Base-by-base conservation (phyloP, 352 stramenopile species). In the Pythium biforme region DNA sequence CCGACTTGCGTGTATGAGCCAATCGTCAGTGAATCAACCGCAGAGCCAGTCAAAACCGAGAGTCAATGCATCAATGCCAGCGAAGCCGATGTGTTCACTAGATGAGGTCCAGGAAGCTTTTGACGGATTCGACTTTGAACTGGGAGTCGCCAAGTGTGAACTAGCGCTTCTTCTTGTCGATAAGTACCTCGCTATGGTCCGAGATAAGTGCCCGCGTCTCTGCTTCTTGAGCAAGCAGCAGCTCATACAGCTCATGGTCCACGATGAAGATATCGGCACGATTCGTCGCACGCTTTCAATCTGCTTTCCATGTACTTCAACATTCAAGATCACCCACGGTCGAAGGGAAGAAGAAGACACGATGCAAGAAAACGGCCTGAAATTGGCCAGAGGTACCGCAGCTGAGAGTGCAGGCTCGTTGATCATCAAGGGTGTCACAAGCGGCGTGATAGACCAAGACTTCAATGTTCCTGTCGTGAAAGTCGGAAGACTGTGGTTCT, bases 401-500 rank as follows among this genome's bases (percentile, higher is more conserved):
- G 43, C 31, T 22, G 61, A 64, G 1, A 29, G 20, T 19, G 9
- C 20, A 19, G 43, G 55, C 2, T 33, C 63, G 19, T 11, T 70
- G 5, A 27, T 53, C 3, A 57, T 70, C 29, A 65, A 52, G 23
- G 63, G 63, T 9, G 26, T 59, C 20, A 40, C 12, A 9, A 31
- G 33, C 20, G 39, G 19, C 8, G 4, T 23, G 10, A 17, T 43
- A 15, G 27, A 25, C 7, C 43, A 49, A 23, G 31, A 66, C 0
- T 77, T 80, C 23, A 66, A 59, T 15, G 37, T 62, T 25, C 62
- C 78, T 3, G 79, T 89, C n/a, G 66, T 85, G 15, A 90, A 89
- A 70, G 86, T 90, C 19, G 81, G 81, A 1, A 69, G 81, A 10
- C 33, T 88, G 11, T 77, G 80, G 29, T 90, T 90, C 56, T 90